Evolutionary conservation across 441 rosid species (phyloP).

Genomic region (Erodium chrysanthum): DNA sequence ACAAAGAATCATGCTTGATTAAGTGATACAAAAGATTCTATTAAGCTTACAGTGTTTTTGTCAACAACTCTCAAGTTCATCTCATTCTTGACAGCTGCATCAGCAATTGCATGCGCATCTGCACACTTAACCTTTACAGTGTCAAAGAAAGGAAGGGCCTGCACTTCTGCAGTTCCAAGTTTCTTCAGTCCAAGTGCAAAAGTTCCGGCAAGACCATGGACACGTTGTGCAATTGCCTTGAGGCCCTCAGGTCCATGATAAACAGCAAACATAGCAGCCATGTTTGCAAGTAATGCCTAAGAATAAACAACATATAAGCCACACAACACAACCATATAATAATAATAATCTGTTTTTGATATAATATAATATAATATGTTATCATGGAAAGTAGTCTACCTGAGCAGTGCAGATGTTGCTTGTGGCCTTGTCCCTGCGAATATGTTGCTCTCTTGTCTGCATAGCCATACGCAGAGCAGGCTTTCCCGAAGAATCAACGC

Average conservation of each 20-base stretch:
- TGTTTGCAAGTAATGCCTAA: constrained; percentile 83
- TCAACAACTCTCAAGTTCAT: constrained; percentile 76
- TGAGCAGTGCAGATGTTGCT: constrained; percentile 99
- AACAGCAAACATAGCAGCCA: constrained; percentile 96
- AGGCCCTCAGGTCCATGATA: constrained; percentile 95
- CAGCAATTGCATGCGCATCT: constrained; percentile 68
- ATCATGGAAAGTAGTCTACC: constrained; percentile 34
- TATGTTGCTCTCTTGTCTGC: constrained; percentile 98
- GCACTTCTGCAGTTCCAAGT: constrained; percentile 76
- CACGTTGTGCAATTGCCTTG: constrained; percentile 66
- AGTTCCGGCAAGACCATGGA: constrained; percentile 83
- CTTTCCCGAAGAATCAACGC: constrained; percentile 87
- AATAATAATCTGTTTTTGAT: background rate
- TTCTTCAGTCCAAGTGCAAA: constrained; percentile 75
- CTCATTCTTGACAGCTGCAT: constrained; percentile 54
- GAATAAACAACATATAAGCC: constrained; percentile 4
- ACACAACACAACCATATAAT: background rate
- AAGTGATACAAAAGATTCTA: constrained; percentile 11
- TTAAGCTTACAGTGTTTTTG: constrained; percentile 59
- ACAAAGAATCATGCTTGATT: constrained; percentile 2
- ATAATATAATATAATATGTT: constrained; percentile 11
- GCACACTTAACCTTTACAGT: constrained; percentile 60
- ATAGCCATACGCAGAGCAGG: constrained; percentile 91
- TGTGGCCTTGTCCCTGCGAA: constrained; percentile 94
- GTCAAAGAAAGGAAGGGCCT: constrained; percentile 71